Evolutionary conservation across 1,284 basidiomycete species (phyloP), one percentile per base, ranked within the genome.

Genomic region (Ustilago shanxiensis): DNA sequence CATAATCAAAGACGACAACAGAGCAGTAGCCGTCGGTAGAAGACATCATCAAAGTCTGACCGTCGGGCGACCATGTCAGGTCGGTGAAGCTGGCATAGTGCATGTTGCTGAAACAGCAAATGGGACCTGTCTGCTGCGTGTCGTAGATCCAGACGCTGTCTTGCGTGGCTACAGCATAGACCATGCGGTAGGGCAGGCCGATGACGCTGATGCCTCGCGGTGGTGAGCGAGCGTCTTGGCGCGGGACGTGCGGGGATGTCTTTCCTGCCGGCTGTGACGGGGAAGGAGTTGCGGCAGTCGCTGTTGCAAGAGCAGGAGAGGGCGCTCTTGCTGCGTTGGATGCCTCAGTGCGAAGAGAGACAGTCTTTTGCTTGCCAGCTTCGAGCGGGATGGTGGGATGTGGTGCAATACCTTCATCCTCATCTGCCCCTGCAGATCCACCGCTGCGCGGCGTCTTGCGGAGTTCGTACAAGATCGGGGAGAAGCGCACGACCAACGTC

Each of bases 41-140:
- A 0, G 95, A 93, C 51, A 98, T 90, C 77, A 98, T 91, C 41
- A 99, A 89, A 41, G 93, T 91, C 86, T 98, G 95, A 0, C 96
- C 96, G 82, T 99, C 96, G 0, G 95, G 92, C 0, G 95, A 95
- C 96, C 96, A 99, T 50, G 92, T 91, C 87, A 98, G 89, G 88
- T 99, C 96, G 1, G 97, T 99, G 84, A 98, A 98, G 80, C 95
- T 94, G 70, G 97, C 94, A 85, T 98, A 99, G 87, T 99, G 96
- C 79, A 99, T 88, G 84, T 97, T 98, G 60, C 93, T 94, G 83
- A 99, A 90, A 82, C 98, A 89, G 85, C 94, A 95, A 49, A 98
- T 90, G 0, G 96, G 97, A 0, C 93, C 91, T 1, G 94, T 90
- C 88, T 99, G 96, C 87, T 99, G 96, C 3, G 96, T 98, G 86